Conservation (phyloP, 768 basidiomycete species). For the Suillus sp. region DNA sequence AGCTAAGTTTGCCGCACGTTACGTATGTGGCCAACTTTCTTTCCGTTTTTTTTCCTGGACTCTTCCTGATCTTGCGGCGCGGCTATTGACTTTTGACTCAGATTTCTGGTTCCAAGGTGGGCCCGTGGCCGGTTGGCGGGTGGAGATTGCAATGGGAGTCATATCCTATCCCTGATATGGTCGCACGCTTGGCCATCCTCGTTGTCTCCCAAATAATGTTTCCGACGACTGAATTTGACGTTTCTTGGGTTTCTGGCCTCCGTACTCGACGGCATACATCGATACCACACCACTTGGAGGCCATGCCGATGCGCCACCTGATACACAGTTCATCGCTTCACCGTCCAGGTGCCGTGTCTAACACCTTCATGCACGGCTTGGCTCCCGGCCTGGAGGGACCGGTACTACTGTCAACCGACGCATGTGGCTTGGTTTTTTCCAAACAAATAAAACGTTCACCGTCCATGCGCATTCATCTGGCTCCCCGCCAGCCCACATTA, state of each 20-base stretch:
- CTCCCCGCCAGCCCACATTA: neutral
- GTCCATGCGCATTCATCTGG: neutral
- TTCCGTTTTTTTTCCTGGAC: neutral
- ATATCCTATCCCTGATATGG: neutral
- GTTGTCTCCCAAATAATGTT: neutral
- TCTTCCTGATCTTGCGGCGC: neutral
- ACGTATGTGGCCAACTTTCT: neutral
- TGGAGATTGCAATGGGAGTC: neutral
- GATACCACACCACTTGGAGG: neutral
- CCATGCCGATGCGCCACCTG: neutral
- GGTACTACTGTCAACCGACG: too few species aligned
- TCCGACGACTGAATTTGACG: neutral
- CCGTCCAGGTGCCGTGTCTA: neutral
- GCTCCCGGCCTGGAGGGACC: neutral
- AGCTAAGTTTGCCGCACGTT: neutral
- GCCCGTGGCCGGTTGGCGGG: neutral
- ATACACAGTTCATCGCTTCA: neutral
- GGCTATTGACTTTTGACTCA: neutral
- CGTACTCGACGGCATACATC: neutral
- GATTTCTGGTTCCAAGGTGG: neutral
- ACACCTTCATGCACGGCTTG: neutral
- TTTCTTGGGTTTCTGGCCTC: neutral
- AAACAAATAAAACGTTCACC: neutral
- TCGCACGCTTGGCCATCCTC: neutral
- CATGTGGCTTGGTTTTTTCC: neutral